Conservation (phyloP, 176 grass and related monocot genomes). For the Bromus sterilis region DNA sequence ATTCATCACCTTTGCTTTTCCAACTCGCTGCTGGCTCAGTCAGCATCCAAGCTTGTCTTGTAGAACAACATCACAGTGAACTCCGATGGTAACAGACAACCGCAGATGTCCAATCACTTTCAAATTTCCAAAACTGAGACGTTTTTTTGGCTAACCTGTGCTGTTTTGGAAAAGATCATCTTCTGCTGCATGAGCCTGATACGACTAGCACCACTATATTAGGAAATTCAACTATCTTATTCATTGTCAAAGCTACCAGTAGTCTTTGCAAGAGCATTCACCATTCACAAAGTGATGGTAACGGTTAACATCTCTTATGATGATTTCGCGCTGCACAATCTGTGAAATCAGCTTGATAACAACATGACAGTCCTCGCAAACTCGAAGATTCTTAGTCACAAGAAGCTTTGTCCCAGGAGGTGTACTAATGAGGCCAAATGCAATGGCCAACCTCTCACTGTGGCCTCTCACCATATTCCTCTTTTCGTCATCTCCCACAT, state of each 20-base stretch:
- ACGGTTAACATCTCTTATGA: constrained; percentile 80
- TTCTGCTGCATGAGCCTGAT: not conserved
- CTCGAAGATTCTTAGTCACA: constrained; percentile 68
- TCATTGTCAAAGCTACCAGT: constrained; percentile 21
- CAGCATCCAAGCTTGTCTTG: not conserved
- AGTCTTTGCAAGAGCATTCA: constrained; percentile 78
- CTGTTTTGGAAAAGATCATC: not conserved
- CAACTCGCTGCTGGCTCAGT: not conserved
- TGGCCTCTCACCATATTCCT: constrained; percentile 58
- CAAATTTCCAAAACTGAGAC: not conserved
- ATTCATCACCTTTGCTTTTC: not conserved
- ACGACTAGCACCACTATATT: not conserved
- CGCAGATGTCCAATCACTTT: not conserved
- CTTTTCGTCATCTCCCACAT: constrained; percentile 77
- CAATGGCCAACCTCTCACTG: constrained; percentile 72
- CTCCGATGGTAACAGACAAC: not conserved
- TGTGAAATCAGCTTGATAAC: constrained; percentile 75
- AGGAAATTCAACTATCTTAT: not conserved
- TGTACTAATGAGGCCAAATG: constrained; percentile 77
- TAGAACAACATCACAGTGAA: not conserved
- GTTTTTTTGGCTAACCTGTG: not conserved
- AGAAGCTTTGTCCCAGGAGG: constrained; percentile 59
- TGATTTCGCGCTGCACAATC: constrained; percentile 58
- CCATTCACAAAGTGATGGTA: constrained; percentile 75
- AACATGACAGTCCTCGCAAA: constrained; percentile 75